Evolutionary conservation across 1,284 basidiomycete species (phyloP).

Genomic region (Cutaneotrichosporon spelunceum): DNA sequence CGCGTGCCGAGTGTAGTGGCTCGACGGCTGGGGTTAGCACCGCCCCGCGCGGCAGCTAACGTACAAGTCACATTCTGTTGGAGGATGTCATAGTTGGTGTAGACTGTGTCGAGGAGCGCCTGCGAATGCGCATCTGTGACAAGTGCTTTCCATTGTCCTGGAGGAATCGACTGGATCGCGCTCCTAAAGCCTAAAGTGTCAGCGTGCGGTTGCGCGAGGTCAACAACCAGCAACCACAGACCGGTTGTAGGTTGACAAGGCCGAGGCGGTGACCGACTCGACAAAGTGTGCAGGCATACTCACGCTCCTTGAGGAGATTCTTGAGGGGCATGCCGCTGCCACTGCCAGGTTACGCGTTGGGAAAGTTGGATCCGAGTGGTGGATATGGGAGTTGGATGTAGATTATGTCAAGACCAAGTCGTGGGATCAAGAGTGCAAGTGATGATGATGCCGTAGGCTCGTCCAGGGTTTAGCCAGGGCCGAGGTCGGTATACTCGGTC

Average conservation of each 20-base stretch:
- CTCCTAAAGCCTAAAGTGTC: conserved; percentile 43
- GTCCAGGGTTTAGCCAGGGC: background rate
- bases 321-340: conserved; percentile 42
- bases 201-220: conserved; percentile 3
- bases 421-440: background rate
- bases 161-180: conserved; percentile 62
- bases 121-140: conserved; percentile 92
- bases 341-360: background rate
- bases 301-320: conserved; percentile 46
- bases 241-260: background rate
- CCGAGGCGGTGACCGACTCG: background rate
- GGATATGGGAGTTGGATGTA: background rate
- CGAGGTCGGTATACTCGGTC: background rate
- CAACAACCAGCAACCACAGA: too few species aligned
- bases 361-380: background rate
- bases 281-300: conserved; percentile 22
- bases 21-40: conserved; percentile 50
- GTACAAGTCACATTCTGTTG: conserved; percentile 90
- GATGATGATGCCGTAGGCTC: background rate
- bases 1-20: conserved; percentile 54
- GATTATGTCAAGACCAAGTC: background rate
- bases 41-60: conserved; percentile 42
- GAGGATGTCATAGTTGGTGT: conserved; percentile 89
- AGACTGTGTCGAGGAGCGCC: conserved; percentile 74
- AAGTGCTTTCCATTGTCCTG: conserved; percentile 89